Evolutionary conservation across 306 rosid genomes (phyloP).

Genomic region (Cicer pinnatifidum): DNA sequence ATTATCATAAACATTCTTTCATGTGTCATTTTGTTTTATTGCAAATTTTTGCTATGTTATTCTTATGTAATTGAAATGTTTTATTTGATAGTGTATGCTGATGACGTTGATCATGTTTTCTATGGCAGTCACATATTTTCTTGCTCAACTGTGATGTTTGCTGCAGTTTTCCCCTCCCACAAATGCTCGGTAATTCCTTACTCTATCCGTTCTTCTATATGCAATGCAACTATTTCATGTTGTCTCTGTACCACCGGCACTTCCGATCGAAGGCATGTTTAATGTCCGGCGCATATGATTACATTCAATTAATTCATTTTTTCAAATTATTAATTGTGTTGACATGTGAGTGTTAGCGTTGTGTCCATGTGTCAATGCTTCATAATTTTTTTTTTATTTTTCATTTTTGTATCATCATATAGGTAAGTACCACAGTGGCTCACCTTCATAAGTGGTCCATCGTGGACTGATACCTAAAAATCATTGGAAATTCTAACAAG

Average conservation of each 20-base stretch:
- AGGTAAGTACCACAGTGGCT: no score
- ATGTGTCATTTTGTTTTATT: not conserved
- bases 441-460: no score
- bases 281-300: no score
- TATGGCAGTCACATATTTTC: conserved; percentile 79
- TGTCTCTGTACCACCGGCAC: not conserved
- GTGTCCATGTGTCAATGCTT: no score
- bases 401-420: conserved; percentile 11
- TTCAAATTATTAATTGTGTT: no score
- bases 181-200: conserved; percentile 78
- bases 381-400: not conserved
- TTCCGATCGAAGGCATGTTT: no score
- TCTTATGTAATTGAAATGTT: not conserved
- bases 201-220: conserved; percentile 10
- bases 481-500: no score
- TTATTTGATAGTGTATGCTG: not conserved
- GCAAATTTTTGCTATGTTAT: not conserved
- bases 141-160: conserved; percentile 95
- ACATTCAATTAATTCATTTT: no score
- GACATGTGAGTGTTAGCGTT: no score
- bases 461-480: no score
- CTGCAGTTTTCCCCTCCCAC: conserved; percentile 89
- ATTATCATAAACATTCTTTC: conserved; percentile 15
- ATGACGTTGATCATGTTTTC: conserved; percentile 45
- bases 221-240: conserved; percentile 9